Conservation (phyloP, 805 yeast genomes). For the Komagataella pseudopastoris region DNA sequence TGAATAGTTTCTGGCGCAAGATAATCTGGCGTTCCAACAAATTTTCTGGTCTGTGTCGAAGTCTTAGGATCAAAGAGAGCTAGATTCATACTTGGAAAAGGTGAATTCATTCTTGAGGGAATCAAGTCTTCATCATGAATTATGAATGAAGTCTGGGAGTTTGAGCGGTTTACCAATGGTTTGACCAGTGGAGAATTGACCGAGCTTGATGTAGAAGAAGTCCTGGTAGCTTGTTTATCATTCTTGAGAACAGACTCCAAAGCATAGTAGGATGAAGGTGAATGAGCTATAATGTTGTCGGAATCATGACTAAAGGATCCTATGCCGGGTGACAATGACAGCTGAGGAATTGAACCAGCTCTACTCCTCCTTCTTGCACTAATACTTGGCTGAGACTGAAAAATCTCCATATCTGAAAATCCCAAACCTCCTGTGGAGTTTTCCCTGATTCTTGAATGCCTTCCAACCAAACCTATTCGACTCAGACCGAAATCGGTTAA, state of each 20-base stretch:
- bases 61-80: conserved; percentile 69
- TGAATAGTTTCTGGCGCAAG: conserved; percentile 91
- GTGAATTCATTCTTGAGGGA: conserved; percentile 5
- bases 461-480: conserved; percentile 73
- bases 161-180: conserved; percentile 32
- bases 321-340: conserved; percentile 25
- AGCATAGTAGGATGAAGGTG: not conserved
- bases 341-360: conserved; percentile 28
- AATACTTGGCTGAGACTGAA: not conserved
- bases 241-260: not conserved
- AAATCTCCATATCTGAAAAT: not conserved
- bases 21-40: conserved; percentile 97
- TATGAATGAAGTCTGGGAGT: conserved; percentile 46
- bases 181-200: conserved; percentile 34
- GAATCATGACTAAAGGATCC: conserved; percentile 9
- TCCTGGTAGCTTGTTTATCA: conserved; percentile 1
- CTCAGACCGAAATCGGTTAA: conserved; percentile 93
- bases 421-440: not conserved
- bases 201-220: conserved; percentile 23
- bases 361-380: conserved; percentile 26
- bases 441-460: conserved; percentile 31
- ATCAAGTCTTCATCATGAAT: conserved; percentile 33
- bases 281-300: conserved; percentile 1
- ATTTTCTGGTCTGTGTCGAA: conserved; percentile 40
- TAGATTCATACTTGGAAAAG: conserved; percentile 19